A percentile compares a stretch with the other conserved stretches of the same genome.
Evolutionary conservation across 2,329 filamentous ascomycete genomes (phyloP).

Genomic region (Cucurbitaria berberidis): DNA sequence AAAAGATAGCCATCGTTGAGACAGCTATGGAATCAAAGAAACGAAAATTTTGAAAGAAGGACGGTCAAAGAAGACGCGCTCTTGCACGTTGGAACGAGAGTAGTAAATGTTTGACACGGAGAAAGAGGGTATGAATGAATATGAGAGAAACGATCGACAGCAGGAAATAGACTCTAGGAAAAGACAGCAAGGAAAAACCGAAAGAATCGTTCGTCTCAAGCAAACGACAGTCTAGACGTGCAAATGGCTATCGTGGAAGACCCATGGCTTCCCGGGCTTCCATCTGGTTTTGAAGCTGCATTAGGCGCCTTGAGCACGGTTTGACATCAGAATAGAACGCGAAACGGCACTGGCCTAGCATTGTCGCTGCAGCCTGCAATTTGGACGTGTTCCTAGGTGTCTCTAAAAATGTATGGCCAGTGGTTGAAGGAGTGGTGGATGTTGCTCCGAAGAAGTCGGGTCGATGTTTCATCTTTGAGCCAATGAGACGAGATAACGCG

Average conservation of each 20-base stretch:
- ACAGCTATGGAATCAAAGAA: slow-evolving; percentile 28
- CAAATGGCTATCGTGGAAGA: slow-evolving; percentile 27
- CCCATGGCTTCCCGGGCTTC: slow-evolving; percentile 33
- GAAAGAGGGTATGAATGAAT: slow-evolving; percentile 30
- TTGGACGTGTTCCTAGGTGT: slow-evolving; percentile 30
- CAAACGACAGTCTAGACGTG: slow-evolving; percentile 34
- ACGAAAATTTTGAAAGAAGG: slow-evolving; percentile 17
- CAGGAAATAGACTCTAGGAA: slow-evolving; percentile 24
- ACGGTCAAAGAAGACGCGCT: slow-evolving; percentile 25
- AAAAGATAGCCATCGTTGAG: slow-evolving; percentile 36
- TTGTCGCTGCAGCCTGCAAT: slow-evolving; percentile 28
- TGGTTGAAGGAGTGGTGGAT: slow-evolving; percentile 40
- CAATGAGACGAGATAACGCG: slow-evolving; percentile 30
- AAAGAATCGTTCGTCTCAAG: slow-evolving; percentile 31
- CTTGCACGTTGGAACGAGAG: slow-evolving; percentile 28
- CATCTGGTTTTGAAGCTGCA: slow-evolving; percentile 46
- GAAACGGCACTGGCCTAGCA: slow-evolving; percentile 42
- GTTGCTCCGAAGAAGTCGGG: slow-evolving; percentile 21
- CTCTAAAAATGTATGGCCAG: slow-evolving; percentile 16
- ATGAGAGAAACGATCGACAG: slow-evolving; percentile 45
- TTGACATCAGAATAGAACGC: slow-evolving; percentile 41
- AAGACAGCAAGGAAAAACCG: slow-evolving; percentile 29
- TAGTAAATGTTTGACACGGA: slow-evolving; percentile 27
- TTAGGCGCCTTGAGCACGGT: slow-evolving; percentile 48
- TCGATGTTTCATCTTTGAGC: slow-evolving; percentile 34